phyloP scores from a whole-genome alignment of 2,329 filamentous ascomycete species.

The Sphaceloma murrayae region DNA sequence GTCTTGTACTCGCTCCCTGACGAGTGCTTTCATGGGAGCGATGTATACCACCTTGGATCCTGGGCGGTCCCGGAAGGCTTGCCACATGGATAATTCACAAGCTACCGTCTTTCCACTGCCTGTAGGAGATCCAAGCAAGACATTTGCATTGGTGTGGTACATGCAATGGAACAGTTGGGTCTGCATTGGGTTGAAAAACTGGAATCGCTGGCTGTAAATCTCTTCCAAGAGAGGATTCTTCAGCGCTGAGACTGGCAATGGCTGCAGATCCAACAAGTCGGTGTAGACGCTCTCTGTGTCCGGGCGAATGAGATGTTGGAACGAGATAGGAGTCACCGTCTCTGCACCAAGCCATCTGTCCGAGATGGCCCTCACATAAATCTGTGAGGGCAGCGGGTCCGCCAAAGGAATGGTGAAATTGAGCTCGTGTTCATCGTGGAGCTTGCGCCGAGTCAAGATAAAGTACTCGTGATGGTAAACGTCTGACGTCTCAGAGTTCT shows the following conservation, averaged over 20 bases:
- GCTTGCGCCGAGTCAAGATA: slow-evolving; percentile 78
- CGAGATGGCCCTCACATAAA: slow-evolving; percentile 88
- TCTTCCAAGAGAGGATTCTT: slow-evolving; percentile 82
- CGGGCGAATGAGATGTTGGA: slow-evolving; percentile 92
- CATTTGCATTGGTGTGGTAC: slow-evolving; percentile 85
- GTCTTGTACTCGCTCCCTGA: slow-evolving; percentile 90
- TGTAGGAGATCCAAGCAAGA: slow-evolving; percentile 88
- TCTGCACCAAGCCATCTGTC: slow-evolving; percentile 96
- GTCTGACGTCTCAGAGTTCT: slow-evolving; percentile 93
- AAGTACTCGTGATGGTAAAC: slow-evolving; percentile 98
- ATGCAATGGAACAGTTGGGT: slow-evolving; percentile 96
- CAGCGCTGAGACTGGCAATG: slow-evolving; percentile 73
- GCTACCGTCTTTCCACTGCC: slow-evolving; percentile 97
- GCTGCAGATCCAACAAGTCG: slow-evolving; percentile 83
- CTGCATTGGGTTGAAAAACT: slow-evolving; percentile 99
- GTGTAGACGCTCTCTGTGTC: slow-evolving; percentile 98
- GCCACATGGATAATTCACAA: slow-evolving; percentile 97
- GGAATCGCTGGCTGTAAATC: slow-evolving; percentile 78
- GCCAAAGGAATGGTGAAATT: slow-evolving; percentile 95
- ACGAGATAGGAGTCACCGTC: slow-evolving; percentile 88
- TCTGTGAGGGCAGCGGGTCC: slow-evolving; percentile 87
- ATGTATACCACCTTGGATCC: slow-evolving; percentile 98
- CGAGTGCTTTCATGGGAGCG: slow-evolving; percentile 96
- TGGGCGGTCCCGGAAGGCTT: slow-evolving; percentile 89
- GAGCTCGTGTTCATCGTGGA: slow-evolving; percentile 92